Conservation (phyloP, 805 yeast genomes). For the Saturnispora galanensis region DNA sequence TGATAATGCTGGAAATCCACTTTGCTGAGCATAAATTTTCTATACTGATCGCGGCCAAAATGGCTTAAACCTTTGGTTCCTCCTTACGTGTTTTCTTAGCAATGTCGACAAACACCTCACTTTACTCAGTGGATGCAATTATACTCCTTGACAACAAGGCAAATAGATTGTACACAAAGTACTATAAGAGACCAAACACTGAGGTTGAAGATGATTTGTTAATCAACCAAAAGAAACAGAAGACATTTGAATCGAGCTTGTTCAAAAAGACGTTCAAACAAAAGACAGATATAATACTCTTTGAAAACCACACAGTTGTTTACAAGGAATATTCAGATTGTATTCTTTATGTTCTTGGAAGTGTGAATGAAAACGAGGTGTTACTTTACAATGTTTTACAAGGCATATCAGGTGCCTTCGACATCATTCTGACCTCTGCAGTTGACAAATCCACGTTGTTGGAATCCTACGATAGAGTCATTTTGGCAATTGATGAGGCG, state of each 20-base stretch:
- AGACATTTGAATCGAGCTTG: constrained; percentile 63
- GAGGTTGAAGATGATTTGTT: constrained; percentile 25
- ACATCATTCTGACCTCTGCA: constrained; percentile 56
- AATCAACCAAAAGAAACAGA: constrained; percentile 45
- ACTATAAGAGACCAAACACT: constrained; percentile 60
- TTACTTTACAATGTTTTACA: constrained; percentile 64
- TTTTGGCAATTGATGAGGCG: constrained; percentile 83
- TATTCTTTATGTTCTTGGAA: constrained; percentile 60
- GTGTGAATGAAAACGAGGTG: constrained; percentile 76
- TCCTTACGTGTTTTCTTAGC: neutral
- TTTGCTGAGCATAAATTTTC: no score
- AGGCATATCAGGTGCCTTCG: constrained; percentile 75
- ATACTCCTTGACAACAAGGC: constrained; percentile 77
- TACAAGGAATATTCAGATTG: constrained; percentile 80
- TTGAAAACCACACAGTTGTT: constrained; percentile 71
- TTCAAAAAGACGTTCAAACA: constrained; percentile 71
- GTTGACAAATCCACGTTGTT: constrained; percentile 71
- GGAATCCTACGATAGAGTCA: constrained; percentile 77
- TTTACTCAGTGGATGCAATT: constrained; percentile 76
- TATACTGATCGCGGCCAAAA: neutral
- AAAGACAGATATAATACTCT: constrained; percentile 69
- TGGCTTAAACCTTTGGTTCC: neutral
- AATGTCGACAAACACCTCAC: constrained; percentile 33
- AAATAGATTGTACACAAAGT: constrained; percentile 71
- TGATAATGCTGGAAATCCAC: no score